These are phyloP conservation scores for Tricholoma saponaceum DNA, from an alignment of 768 basidiomycete species.

Conservation along the genomic window DNA sequence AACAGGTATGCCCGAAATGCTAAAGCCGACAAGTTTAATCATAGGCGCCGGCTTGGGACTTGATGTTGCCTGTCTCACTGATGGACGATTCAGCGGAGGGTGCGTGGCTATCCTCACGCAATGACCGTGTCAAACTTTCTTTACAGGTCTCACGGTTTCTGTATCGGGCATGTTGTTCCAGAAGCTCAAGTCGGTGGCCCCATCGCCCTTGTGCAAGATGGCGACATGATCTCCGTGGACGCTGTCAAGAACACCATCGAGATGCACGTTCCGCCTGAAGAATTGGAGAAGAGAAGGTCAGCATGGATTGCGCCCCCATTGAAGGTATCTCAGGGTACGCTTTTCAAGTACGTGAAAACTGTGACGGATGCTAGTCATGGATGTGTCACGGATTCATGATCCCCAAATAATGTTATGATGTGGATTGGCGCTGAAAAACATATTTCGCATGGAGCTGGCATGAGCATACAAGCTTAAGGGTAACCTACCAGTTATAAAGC, in stretches of 20 bases:
- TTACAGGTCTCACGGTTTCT: slow-evolving; percentile 91
- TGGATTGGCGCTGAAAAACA: not conserved
- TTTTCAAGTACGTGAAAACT: slow-evolving; percentile 85
- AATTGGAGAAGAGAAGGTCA: slow-evolving; percentile 66
- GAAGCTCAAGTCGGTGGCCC: slow-evolving; percentile 94
- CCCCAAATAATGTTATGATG: not conserved
- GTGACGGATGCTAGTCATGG: slow-evolving; percentile 92
- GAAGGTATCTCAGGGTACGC: slow-evolving; percentile 76
- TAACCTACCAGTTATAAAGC: not conserved
- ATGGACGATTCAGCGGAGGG: slow-evolving; percentile 98
- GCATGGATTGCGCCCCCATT: slow-evolving; percentile 83
- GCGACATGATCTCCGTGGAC: slow-evolving; percentile 84
- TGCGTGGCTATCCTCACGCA: slow-evolving; percentile 37
- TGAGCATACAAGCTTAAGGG: not conserved
- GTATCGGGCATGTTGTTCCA: slow-evolving; percentile 95
- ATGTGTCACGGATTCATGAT: slow-evolving; percentile 83
- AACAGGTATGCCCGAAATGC: slow-evolving; percentile 98
- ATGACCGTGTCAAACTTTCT: slow-evolving; percentile 8
- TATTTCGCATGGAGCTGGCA: not conserved
- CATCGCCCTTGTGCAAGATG: slow-evolving; percentile 86
- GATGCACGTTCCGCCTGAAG: slow-evolving; percentile 71
- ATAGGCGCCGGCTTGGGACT: slow-evolving; percentile 97
- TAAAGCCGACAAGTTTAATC: slow-evolving; percentile 95
- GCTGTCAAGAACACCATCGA: slow-evolving; percentile 84
- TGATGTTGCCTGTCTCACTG: slow-evolving; percentile 95